A percentile compares a stretch with the other conserved stretches of the same genome.
Conservation (phyloP, 768 basidiomycete genomes). For the Suillus subaureus region DNA sequence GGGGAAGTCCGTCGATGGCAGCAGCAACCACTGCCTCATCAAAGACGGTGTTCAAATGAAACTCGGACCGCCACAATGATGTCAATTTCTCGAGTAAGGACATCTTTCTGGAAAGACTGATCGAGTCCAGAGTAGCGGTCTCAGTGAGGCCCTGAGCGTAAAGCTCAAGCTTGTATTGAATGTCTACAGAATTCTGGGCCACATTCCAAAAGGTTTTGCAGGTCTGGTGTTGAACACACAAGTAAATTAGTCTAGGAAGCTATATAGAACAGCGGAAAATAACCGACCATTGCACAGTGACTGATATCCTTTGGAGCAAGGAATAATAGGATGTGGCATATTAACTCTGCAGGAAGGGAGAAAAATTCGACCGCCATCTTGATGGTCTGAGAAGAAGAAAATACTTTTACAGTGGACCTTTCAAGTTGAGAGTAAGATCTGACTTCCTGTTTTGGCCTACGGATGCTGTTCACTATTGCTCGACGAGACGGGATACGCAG, state of each 20-base stretch:
- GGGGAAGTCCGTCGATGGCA: no score
- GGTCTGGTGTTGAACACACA: background rate
- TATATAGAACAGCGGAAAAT: no score
- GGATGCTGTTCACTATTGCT: background rate
- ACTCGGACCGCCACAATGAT: background rate
- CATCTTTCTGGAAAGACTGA: background rate
- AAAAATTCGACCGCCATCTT: background rate
- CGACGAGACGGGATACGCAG: background rate
- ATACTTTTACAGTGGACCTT: background rate
- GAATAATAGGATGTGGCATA: background rate
- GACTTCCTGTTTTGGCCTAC: background rate
- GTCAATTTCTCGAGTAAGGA: background rate
- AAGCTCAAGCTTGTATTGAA: slow-evolving; percentile 1
- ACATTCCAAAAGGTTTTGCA: background rate
- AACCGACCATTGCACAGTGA: background rate
- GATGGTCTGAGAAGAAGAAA: background rate
- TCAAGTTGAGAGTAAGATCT: background rate
- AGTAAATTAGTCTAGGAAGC: background rate
- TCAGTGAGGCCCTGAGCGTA: background rate
- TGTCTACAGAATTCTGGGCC: background rate
- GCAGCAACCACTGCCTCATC: background rate
- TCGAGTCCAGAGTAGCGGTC: background rate
- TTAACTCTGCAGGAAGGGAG: background rate
- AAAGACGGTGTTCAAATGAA: background rate
- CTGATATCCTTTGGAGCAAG: background rate